A percentile compares a stretch with the other conserved stretches of the same genome.
These are phyloP conservation scores for Odonthalia washingtoniensis DNA, from an alignment of 31 red algal species.

Conservation along the genomic window DNA sequence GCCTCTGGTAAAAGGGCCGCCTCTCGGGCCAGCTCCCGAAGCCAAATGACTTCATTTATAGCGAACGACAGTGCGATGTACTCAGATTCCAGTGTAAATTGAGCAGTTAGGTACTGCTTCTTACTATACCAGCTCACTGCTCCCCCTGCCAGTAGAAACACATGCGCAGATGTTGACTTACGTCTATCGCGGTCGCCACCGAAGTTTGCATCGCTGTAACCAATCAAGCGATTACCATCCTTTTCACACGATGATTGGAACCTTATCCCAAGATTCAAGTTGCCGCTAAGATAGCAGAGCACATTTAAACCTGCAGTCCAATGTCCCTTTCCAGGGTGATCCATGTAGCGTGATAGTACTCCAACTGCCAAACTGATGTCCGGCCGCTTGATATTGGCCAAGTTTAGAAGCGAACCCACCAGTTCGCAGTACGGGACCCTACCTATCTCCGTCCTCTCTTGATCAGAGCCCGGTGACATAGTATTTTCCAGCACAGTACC, in stretches of 20 bases:
- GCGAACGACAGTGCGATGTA: constrained; percentile 54
- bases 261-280: background rate
- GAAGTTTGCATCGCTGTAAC: constrained; percentile 43
- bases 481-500: constrained; percentile 10
- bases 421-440: constrained; percentile 28
- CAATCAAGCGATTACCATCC: background rate
- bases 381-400: constrained; percentile 24
- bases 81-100: constrained; percentile 48
- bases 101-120: constrained; percentile 41
- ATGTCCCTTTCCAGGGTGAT: constrained; percentile 19
- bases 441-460: background rate
- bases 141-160: constrained; percentile 31
- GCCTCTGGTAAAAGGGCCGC: background rate
- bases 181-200: constrained; percentile 38
- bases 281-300: constrained; percentile 32
- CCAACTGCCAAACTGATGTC: constrained; percentile 43
- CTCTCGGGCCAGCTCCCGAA: constrained; percentile 13
- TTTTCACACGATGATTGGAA: background rate
- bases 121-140: constrained; percentile 44
- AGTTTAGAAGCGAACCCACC: constrained; percentile 29
- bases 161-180: constrained; percentile 51
- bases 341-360: constrained; percentile 37
- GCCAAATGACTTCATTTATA: constrained; percentile 30
- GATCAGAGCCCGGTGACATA: background rate
- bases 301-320: constrained; percentile 30